A percentile compares a stretch with the other conserved stretches of the same genome.
Conservation (phyloP, 2,329 filamentous ascomycete species). For the Claviceps pazoutovae region DNA sequence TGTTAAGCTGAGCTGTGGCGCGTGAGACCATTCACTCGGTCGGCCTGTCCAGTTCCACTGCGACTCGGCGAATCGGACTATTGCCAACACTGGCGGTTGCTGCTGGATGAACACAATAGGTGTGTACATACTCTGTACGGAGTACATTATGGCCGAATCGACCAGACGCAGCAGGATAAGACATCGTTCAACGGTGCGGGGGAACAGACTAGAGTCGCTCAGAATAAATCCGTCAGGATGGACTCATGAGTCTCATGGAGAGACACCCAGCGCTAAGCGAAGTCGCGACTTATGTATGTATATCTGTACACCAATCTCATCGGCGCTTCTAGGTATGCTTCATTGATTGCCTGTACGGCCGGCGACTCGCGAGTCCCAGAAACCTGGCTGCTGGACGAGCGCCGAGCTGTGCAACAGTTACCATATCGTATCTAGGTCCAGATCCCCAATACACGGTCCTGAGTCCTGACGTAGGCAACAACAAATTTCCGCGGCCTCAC, state of each 20-base stretch:
- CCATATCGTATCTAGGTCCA: no score
- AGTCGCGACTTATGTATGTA: neutral
- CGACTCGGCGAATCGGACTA: neutral
- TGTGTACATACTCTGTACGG: neutral
- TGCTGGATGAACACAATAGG: neutral
- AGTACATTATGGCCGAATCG: neutral
- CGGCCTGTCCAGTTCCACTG: neutral
- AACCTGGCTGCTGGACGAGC: conserved; percentile 4
- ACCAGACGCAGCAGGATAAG: neutral
- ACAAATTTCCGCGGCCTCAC: neutral
- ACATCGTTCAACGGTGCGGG: conserved; percentile 3
- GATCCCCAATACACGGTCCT: no score
- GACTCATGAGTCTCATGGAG: neutral
- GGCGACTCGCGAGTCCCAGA: conserved; percentile 2
- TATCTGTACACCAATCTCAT: neutral
- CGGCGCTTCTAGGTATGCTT: neutral
- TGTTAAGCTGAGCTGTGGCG: neutral
- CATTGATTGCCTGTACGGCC: neutral
- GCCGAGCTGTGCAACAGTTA: conserved; percentile 1
- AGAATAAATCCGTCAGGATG: no score
- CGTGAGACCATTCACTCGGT: conserved; percentile 1
- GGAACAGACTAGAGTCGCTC: neutral
- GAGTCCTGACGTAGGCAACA: neutral
- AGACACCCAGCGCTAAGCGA: neutral
- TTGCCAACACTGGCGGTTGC: neutral